phyloP scores from a whole-genome alignment of 768 basidiomycete species.

The Russula emetica region DNA sequence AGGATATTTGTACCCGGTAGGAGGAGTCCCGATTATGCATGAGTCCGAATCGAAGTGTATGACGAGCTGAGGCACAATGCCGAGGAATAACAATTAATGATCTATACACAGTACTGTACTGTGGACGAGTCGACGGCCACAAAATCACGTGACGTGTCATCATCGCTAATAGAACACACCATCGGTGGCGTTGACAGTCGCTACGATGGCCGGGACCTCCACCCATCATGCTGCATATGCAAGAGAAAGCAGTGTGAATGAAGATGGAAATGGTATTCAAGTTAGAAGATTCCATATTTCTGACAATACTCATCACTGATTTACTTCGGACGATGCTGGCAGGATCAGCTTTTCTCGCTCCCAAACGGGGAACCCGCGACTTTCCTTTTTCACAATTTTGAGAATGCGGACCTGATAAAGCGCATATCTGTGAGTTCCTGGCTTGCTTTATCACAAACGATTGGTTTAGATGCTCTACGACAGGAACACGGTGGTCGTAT shows the following conservation, averaged over 20 bases:
- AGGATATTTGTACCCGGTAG: no score
- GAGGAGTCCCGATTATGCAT: no score
- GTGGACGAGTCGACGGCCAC: no score
- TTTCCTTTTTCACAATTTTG: constrained; percentile 15
- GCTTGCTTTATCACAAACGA: background rate
- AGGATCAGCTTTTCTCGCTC: constrained; percentile 10
- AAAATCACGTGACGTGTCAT: background rate
- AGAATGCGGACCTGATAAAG: background rate
- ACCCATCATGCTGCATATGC: background rate
- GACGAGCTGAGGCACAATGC: no score
- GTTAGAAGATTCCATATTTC: background rate
- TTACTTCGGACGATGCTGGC: background rate
- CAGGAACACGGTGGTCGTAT: constrained; percentile 24
- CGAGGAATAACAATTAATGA: no score
- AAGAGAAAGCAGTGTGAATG: background rate
- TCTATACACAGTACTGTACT: no score
- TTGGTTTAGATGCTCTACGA: background rate
- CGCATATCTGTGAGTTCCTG: constrained; percentile 27
- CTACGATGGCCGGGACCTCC: background rate
- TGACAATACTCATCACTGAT: background rate
- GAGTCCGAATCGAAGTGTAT: no score
- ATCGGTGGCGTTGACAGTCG: background rate
- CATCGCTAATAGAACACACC: no score
- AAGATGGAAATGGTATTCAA: background rate
- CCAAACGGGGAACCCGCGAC: background rate